Conservation (phyloP, 2,329 filamentous ascomycete species). For the Myrmaecium sp. region DNA sequence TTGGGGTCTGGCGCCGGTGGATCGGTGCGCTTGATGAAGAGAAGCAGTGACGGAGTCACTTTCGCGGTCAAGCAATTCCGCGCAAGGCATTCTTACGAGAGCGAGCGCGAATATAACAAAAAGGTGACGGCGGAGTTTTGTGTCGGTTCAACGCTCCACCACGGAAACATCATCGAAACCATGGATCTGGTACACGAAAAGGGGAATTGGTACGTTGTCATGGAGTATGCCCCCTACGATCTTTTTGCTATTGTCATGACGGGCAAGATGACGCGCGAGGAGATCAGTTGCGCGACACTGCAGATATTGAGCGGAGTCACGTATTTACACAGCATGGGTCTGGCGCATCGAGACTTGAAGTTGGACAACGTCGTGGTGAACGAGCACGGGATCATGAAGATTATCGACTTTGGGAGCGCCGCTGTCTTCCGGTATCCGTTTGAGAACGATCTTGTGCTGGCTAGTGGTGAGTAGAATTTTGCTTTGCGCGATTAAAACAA, state of each 20-base stretch:
- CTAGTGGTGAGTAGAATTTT: constrained; percentile 47
- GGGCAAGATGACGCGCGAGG: constrained; percentile 84
- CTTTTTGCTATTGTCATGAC: constrained; percentile 99
- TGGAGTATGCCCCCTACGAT: constrained; percentile 95
- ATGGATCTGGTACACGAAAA: constrained; percentile 93
- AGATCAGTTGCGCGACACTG: constrained; percentile 78
- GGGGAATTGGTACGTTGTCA: constrained; percentile 90
- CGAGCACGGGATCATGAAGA: constrained; percentile 93
- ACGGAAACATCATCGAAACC: constrained; percentile 96
- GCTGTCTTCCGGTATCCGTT: constrained; percentile 97
- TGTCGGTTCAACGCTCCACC: constrained; percentile 88
- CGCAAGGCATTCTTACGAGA: constrained; percentile 80
- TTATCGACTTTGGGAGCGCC: constrained; percentile 96
- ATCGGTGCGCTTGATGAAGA: constrained; percentile 85
- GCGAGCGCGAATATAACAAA: constrained; percentile 89
- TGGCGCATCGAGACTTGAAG: constrained; percentile 90
- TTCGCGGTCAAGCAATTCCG: constrained; percentile 98
- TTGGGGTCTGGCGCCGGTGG: constrained; percentile 88
- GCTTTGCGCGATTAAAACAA: too few species aligned
- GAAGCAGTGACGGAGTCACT: constrained; percentile 77
- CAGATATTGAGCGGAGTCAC: constrained; percentile 91
- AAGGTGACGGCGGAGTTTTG: constrained; percentile 98
- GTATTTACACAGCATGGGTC: constrained; percentile 85
- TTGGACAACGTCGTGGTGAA: constrained; percentile 97
- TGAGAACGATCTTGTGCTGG: constrained; percentile 69